These are phyloP conservation scores for Avena sativa DNA, from an alignment of 176 grass and related monocot genomes.

Conservation along the genomic window DNA sequence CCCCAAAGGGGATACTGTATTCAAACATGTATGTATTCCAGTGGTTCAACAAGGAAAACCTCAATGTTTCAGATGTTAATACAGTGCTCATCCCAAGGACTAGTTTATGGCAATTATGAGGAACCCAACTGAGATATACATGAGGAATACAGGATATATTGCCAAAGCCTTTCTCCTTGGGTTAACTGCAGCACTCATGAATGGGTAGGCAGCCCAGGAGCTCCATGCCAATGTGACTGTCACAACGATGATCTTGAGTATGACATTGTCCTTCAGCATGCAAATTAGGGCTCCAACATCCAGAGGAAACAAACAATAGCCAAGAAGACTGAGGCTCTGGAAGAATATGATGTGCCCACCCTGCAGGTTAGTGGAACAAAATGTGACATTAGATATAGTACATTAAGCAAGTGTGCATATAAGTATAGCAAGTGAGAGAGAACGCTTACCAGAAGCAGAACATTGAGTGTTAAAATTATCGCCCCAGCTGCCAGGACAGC, in stretches of 20 bases:
- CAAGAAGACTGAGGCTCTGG: slow-evolving; percentile 97
- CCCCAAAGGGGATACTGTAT: slow-evolving; percentile 28
- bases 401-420: neutral
- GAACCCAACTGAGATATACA: slow-evolving; percentile 96
- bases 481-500: slow-evolving; percentile 98
- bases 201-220: slow-evolving; percentile 98
- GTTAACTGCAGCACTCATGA: slow-evolving; percentile 98
- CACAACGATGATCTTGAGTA: slow-evolving; percentile 87
- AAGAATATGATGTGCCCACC: slow-evolving; percentile 99
- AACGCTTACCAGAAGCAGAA: slow-evolving; percentile 85
- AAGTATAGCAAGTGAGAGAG: neutral
- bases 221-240: slow-evolving; percentile 87
- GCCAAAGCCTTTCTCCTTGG: slow-evolving; percentile 96
- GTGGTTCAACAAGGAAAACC: slow-evolving; percentile 40
- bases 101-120: slow-evolving; percentile 97
- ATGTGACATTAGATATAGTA: neutral
- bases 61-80: slow-evolving; percentile 34
- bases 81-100: slow-evolving; percentile 16
- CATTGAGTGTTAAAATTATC: slow-evolving; percentile 93
- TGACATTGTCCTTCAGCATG: slow-evolving; percentile 88
- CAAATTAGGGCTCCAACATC: slow-evolving; percentile 88
- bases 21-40: slow-evolving; percentile 45
- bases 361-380: slow-evolving; percentile 46
- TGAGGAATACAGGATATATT: slow-evolving; percentile 91
- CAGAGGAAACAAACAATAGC: slow-evolving; percentile 95